Evolutionary conservation across 441 rosid species (phyloP), one percentile per base, ranked within the genome.

Genomic region (Manihot esculenta): DNA sequence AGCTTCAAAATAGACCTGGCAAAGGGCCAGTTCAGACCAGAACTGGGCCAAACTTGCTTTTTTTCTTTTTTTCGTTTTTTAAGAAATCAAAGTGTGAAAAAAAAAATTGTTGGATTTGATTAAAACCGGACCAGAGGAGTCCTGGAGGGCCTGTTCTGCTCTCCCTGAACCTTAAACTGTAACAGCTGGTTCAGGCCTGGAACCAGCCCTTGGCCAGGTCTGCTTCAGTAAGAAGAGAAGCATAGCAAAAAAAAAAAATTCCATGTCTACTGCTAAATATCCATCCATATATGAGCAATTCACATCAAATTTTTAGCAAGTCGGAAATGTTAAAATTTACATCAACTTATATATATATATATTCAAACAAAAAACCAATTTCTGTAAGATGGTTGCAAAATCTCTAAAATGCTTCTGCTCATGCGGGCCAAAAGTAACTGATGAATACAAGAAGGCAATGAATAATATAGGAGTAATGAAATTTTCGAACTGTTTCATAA

Each of bases 381-480:
- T 65, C n/a, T 51, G 27, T 17, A 70, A 66, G 71, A 41, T 57
- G 33, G 33, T 35, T 27, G 17, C 12, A 66, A 20, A 70, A 54
- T 23, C 33, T 49, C 76, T 63, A 54, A 83, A 84, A 89, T 85
- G 81, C 77, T 79, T 63, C 76, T 78, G 81, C 55, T 76, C 87
- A 8, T 48, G 67, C 50, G 81, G 71, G 64, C 73, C 72, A 17
- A 82, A 72, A 48, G 81, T 48, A 5, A 69, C 23, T 24, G 78
- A 68, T 9, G 81, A 67, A 26, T 68, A 72, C 20, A 83, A 45
- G 62, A 86, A 42, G 20, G 74, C 81, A 65, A 81, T 15, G 64
- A 86, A 38, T 14, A 86, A 42, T 44, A 82, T 74, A 50, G 81
- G 80, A 66, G 76, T 50, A 38, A 81, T 23, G 17, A 77, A 2